Conservation (phyloP, 83 land plant species). For the Diphasiastrum complanatum region DNA sequence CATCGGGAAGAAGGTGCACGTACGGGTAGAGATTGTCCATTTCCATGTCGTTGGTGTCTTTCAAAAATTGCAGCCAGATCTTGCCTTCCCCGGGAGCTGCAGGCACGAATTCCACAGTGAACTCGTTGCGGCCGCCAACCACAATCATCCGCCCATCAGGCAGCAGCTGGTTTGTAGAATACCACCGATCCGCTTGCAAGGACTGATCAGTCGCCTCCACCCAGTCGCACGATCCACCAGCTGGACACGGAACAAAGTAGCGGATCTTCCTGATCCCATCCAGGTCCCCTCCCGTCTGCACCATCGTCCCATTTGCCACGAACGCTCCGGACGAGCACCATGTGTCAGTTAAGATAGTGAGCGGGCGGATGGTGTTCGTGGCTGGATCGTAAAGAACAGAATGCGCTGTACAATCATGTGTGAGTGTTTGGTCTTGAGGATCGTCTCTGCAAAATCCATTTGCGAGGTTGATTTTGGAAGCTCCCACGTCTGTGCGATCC, state of each 20-base stretch:
- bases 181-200: constrained; percentile 24
- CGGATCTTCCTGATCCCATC: constrained; percentile 15
- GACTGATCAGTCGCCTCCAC: constrained; percentile 8
- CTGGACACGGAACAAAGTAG: constrained; percentile 18
- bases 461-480: too few species aligned
- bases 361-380: constrained; percentile 18
- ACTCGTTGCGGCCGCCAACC: constrained; percentile 18
- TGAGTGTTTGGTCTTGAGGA: too few species aligned
- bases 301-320: constrained; percentile 17
- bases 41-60: constrained; percentile 28
- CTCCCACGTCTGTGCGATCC: too few species aligned
- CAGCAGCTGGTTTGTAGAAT: constrained; percentile 26
- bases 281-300: constrained; percentile 28
- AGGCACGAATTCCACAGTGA: constrained; percentile 17
- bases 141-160: constrained; percentile 29
- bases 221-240: constrained; percentile 26
- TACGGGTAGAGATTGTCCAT: constrained; percentile 60
- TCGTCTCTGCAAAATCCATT: too few species aligned
- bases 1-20: constrained; percentile 57
- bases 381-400: too few species aligned
- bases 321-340: constrained; percentile 36
- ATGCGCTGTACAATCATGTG: too few species aligned
- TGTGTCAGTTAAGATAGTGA: constrained; percentile 19
- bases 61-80: constrained; percentile 34
- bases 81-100: background rate